Base-by-base conservation (phyloP, 148 eudicot species). In the Linanthus parryae region DNA sequence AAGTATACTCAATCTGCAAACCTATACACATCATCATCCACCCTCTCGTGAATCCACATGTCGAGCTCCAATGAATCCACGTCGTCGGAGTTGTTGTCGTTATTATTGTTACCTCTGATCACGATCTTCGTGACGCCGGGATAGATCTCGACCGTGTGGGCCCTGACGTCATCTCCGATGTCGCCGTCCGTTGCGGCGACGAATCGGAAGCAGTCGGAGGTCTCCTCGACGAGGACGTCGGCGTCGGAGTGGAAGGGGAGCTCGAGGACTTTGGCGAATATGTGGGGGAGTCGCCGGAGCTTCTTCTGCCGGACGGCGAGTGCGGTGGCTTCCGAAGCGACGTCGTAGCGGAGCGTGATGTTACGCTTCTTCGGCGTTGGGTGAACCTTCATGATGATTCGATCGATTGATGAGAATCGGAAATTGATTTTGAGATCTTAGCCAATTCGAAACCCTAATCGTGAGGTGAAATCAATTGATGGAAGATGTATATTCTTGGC, bases 101-200 rank as follows among this genome's bases (percentile, higher is more conserved):
- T 19, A 24, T 55, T 62, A 19, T 63, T 46, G 27, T 34, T 31
- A 2, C 79, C 79, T 8, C 85, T 44, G 2, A 90, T 71, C 14
- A 85, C 83, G 61, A 90, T 76, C 80, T 90, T 90, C 13, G 83
- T 85, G 8, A 90, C 97, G 10, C 97, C 95, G 1, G 95, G 95
- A 38, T 70, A 61, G 57, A 85, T 80, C 83, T 85, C 84, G 3
- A 90, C 37, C 2, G 81, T 69, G 16, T 78, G 74, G 5, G 91
- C 91, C 57, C 74, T 57, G 40, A 85, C 68, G 48, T 76, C 80
- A 29, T 58, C 44, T 5, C 58, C 63, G 18, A 72, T 61, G 14
- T 71, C 81, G 24, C 73, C 72, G 63, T 74, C 82, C 39, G 79
- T 62, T 24, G 33, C 8, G 9, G 74, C 94, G 36, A 74, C 63